Evolutionary conservation across 768 basidiomycete species (phyloP), one percentile per base, ranked within the genome.

Genomic region (Cystobasidium ongulense): DNA sequence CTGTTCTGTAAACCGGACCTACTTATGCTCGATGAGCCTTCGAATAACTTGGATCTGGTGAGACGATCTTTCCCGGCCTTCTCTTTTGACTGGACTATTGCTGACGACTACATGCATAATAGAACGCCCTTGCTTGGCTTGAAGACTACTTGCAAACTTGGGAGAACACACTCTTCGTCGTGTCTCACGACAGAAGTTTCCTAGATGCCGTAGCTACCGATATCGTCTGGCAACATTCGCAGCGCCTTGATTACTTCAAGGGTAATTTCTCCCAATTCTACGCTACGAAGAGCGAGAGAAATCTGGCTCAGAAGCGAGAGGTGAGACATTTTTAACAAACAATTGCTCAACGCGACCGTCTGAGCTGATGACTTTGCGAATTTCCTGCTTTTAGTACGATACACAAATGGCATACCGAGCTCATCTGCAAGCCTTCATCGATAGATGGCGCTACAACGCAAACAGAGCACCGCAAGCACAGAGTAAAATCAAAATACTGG

Each of bases 261-360:
- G 96, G 95, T 87, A 98, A 98, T 83, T 99, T 98, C 82, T 88
- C 90, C 0, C 94, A 98, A 81, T 98, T 99, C 85, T 98, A 99
- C 80, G 94, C 95, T 0, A 98, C 95, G 25, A 97, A 98, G 82
- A 90, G 89, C 2, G 96, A 98, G 80, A 89, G 96, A 31, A 90
- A 92, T 77, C 87, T 88, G 74, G 93, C 93, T 79, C 83, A 94
- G 75, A 80, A 79, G 81, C 87, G 87, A 50, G 93, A 92, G 29
- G 63, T 64, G 23, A 38, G 63, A 17, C 39, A 7, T 7, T 7
- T 39, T 39, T 39, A 39, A 33, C n/a, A 17, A 33, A 63, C 11
- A 31, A 17, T 23, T 33, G 29, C 18, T 63, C 17, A 21, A 36
- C n/a, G 18, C 36, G 11, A 8, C 21, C 29, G 29, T 36, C 10